Conservation (phyloP, 805 yeast genomes). For the Grigorovia transvaalensis region DNA sequence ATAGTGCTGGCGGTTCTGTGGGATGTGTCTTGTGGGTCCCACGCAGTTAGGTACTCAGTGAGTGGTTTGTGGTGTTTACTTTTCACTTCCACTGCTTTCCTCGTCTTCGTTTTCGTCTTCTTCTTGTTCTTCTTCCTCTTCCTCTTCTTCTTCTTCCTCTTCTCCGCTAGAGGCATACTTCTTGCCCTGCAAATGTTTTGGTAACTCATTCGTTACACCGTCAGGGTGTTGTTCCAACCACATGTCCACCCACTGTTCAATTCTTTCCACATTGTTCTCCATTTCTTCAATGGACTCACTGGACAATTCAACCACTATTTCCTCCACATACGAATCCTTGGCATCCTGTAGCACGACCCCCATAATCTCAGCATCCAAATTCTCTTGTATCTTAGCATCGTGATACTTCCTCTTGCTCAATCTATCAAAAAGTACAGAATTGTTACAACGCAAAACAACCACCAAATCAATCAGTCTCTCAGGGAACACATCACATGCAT, state of each 20-base stretch:
- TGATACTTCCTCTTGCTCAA: slow-evolving; percentile 67
- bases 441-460: slow-evolving; percentile 75
- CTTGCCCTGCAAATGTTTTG: slow-evolving; percentile 5
- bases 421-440: slow-evolving; percentile 62
- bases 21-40: neutral
- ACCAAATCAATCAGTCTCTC: slow-evolving; percentile 88
- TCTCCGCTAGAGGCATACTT: slow-evolving; percentile 2
- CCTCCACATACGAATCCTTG: slow-evolving; percentile 63
- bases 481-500: slow-evolving; percentile 91
- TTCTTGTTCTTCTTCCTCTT: neutral
- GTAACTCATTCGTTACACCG: slow-evolving; percentile 46
- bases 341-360: slow-evolving; percentile 85
- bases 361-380: slow-evolving; percentile 95
- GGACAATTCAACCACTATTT: slow-evolving; percentile 68
- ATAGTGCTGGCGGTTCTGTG: neutral
- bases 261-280: slow-evolving; percentile 72
- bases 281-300: slow-evolving; percentile 68
- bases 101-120: neutral
- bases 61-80: neutral
- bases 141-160: slow-evolving; percentile 6
- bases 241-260: slow-evolving; percentile 59
- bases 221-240: slow-evolving; percentile 64
- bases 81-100: neutral
- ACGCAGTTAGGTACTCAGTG: too few species aligned
- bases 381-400: slow-evolving; percentile 76